Base-by-base conservation (phyloP, 1,284 basidiomycete species). In the Takashimella tepidaria region DNA sequence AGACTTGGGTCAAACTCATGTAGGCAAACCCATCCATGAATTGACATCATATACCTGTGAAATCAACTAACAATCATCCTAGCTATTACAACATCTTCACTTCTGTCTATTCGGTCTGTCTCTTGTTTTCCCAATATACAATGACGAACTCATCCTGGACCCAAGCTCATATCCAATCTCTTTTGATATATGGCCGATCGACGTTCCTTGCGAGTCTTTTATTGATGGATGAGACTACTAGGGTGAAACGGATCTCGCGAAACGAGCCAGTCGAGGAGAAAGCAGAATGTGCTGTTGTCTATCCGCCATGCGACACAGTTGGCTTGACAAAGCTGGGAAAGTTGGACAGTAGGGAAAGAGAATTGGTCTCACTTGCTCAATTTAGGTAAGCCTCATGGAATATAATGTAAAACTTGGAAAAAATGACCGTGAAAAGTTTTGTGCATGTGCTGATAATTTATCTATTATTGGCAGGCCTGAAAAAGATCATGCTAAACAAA, bases 101-200 rank as follows among this genome's bases (percentile, higher is more conserved):
- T 77, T 81, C 82, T 55, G 79, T 86, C 49, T 99, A 99, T 73
- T 79, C 87, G 0, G 75, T 80, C 12, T 86, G 86, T 12, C 83
- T 99, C 19, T 80, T 83, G 22, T 81, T 81, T 48, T 85, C 90
- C 1, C 83, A 84, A 55, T 66, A 72, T 25, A 59, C 91, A 47
- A 92, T 96, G 86, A 92, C 87, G 60, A 98, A 98, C 74, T 96
- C 92, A 1, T 86, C 87, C 0, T 98, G 96, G 95, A 98, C 96
- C 1, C 84, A 85, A 62, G 82, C 81, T 41, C 96, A 98, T 68
- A 79, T 98, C 59, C 81, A 87, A 62, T 78, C 81, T 1, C 83
- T 93, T 45, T 76, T 93, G 13, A 75, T 41, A 4, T 50, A 55
- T 2, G 72, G 53, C 6, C 57, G 63, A 23, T 41, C 20, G 6